phyloP scores from a whole-genome alignment of 164 flowering plant species.

The Vitis riparia region DNA sequence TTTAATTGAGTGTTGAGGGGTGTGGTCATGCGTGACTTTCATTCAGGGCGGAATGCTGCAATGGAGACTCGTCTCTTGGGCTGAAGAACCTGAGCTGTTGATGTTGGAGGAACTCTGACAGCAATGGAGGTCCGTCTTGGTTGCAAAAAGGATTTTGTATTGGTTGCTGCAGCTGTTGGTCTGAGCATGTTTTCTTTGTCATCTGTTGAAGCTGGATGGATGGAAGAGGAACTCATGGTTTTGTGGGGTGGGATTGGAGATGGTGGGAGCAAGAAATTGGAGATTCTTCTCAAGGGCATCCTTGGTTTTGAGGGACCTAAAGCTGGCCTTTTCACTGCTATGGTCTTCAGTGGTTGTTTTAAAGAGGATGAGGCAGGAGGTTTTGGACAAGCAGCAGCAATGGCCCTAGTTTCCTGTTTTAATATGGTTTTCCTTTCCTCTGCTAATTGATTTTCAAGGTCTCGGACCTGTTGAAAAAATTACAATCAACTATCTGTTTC shows the following conservation, averaged over 20 bases:
- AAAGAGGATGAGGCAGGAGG: slow-evolving; percentile 24
- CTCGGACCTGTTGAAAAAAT: slow-evolving; percentile 53
- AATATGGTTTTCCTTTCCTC: slow-evolving; percentile 77
- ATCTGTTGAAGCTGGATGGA: slow-evolving; percentile 14
- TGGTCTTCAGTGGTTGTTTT: slow-evolving; percentile 32
- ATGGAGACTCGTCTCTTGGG: slow-evolving; percentile 75
- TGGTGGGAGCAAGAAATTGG: slow-evolving; percentile 54
- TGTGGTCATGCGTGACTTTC: slow-evolving; percentile 32
- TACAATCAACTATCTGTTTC: background rate
- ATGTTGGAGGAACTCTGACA: slow-evolving; percentile 30
- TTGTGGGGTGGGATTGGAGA: slow-evolving; percentile 30
- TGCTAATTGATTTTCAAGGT: slow-evolving; percentile 75
- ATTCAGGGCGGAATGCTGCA: slow-evolving; percentile 58
- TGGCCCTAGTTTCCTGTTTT: slow-evolving; percentile 65
- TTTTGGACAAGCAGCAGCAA: slow-evolving; percentile 47
- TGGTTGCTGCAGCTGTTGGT: slow-evolving; percentile 19
- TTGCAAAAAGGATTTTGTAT: slow-evolving; percentile 28
- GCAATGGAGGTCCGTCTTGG: slow-evolving; percentile 72
- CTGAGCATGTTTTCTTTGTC: slow-evolving; percentile 54
- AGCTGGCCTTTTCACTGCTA: slow-evolving; percentile 68
- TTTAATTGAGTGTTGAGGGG: slow-evolving; percentile 36
- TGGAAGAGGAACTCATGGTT: slow-evolving; percentile 2
- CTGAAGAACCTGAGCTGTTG: slow-evolving; percentile 30
- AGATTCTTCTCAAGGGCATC: slow-evolving; percentile 63
- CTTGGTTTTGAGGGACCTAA: slow-evolving; percentile 50